phyloP scores from a whole-genome alignment of 2,329 filamentous ascomycete genomes.

The Phaeosphaeria sp. region DNA sequence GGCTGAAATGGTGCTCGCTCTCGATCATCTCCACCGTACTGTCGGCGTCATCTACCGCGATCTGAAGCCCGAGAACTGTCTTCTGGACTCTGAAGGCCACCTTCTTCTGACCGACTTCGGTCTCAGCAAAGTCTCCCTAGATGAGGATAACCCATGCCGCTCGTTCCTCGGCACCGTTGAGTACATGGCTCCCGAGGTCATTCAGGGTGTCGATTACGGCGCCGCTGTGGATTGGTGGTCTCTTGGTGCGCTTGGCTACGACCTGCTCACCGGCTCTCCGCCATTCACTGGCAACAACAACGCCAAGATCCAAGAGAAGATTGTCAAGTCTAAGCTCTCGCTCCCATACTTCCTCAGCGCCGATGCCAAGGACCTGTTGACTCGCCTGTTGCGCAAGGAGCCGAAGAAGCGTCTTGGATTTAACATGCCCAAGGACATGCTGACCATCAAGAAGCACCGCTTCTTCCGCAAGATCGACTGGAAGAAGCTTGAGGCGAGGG shows the following conservation, averaged over 20 bases:
- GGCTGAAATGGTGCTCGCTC: constrained; percentile 94
- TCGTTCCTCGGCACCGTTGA: constrained; percentile 94
- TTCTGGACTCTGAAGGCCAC: constrained; percentile 89
- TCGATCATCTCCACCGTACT: constrained; percentile 90
- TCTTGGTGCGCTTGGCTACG: constrained; percentile 88
- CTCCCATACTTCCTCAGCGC: constrained; percentile 90
- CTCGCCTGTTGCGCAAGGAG: constrained; percentile 87
- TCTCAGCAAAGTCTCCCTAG: constrained; percentile 89
- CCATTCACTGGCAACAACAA: constrained; percentile 92
- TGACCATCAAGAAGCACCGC: constrained; percentile 85
- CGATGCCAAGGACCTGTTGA: constrained; percentile 93
- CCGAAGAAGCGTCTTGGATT: constrained; percentile 87
- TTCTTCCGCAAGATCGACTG: constrained; percentile 99
- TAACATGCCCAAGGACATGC: constrained; percentile 87
- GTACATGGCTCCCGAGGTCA: constrained; percentile 98
- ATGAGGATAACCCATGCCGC: constrained; percentile 75
- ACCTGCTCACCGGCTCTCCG: constrained; percentile 89
- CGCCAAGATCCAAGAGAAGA: constrained; percentile 94
- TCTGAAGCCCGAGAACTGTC: constrained; percentile 96
- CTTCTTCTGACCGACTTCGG: constrained; percentile 96
- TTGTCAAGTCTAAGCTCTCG: constrained; percentile 87
- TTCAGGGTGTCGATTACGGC: constrained; percentile 86
- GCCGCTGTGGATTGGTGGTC: constrained; percentile 99
- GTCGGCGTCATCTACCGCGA: constrained; percentile 96
- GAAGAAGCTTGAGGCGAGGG: constrained; percentile 81